Evolutionary conservation across 2,329 filamentous ascomycete genomes (phyloP).

Genomic region (Xylogone sp.): DNA sequence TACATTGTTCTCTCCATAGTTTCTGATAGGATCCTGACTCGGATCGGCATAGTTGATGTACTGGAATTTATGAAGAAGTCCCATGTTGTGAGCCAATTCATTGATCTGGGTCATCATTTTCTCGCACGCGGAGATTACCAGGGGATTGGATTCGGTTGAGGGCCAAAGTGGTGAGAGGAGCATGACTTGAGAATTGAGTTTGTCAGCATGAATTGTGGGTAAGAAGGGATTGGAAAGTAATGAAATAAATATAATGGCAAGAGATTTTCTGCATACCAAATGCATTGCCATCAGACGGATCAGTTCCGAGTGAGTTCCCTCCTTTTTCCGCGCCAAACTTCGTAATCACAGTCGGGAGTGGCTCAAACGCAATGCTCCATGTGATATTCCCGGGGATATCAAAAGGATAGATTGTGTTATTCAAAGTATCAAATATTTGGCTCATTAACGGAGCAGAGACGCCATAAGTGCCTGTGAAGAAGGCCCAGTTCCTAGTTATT

Average conservation of each 20-base stretch:
- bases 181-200: neutral
- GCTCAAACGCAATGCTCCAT: constrained; percentile 6
- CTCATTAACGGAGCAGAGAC: constrained; percentile 1
- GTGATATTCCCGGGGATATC: neutral
- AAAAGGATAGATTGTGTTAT: constrained; percentile 2
- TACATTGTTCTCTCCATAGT: constrained; percentile 38
- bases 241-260: neutral
- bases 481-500: constrained; percentile 3
- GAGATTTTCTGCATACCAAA: neutral
- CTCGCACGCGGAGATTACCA: neutral
- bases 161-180: neutral
- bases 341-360: constrained; percentile 6
- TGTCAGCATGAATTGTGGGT: neutral
- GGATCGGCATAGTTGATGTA: constrained; percentile 43
- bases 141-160: neutral
- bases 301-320: constrained; percentile 6
- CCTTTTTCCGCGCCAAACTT: constrained; percentile 3
- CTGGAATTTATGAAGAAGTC: constrained; percentile 6
- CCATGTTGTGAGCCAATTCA: neutral
- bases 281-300: constrained; percentile 4
- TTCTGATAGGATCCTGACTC: constrained; percentile 35
- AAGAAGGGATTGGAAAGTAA: neutral
- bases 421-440: constrained; percentile 5
- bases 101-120: neutral
- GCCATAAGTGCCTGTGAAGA: constrained; percentile 3